Conservation (phyloP, 2,329 filamentous ascomycete species). For the Grosmannia serpens region DNA sequence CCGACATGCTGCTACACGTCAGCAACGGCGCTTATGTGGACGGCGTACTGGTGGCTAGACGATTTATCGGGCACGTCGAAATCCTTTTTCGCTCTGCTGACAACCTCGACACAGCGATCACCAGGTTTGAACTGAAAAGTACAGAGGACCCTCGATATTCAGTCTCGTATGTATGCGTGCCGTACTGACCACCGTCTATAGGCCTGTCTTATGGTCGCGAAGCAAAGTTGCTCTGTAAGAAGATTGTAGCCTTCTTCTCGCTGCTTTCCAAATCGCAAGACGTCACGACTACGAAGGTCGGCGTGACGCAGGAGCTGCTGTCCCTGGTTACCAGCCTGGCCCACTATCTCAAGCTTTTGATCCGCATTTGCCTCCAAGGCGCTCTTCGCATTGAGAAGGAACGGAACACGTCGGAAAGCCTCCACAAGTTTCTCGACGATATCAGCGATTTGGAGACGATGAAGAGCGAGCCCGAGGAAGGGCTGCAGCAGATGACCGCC, state of each 20-base stretch:
- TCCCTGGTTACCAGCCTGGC: slow-evolving; percentile 91
- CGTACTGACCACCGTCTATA: slow-evolving; percentile 21
- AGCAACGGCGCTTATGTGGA: slow-evolving; percentile 96
- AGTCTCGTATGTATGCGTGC: neutral
- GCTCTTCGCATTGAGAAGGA: slow-evolving; percentile 86
- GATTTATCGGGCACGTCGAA: slow-evolving; percentile 93
- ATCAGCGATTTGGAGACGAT: slow-evolving; percentile 72
- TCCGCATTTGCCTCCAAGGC: slow-evolving; percentile 91
- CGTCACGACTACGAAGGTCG: slow-evolving; percentile 76
- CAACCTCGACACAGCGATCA: slow-evolving; percentile 64
- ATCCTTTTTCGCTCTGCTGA: slow-evolving; percentile 85
- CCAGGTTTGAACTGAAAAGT: slow-evolving; percentile 63
- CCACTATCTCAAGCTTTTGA: slow-evolving; percentile 94
- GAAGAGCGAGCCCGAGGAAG: slow-evolving; percentile 50
- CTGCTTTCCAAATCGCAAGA: slow-evolving; percentile 91
- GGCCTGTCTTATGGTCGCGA: slow-evolving; percentile 87
- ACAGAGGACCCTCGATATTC: slow-evolving; percentile 19
- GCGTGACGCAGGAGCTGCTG: slow-evolving; percentile 96
- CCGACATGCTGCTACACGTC: slow-evolving; percentile 96
- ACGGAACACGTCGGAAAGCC: slow-evolving; percentile 57
- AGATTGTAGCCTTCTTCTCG: slow-evolving; percentile 96
- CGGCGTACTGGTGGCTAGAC: slow-evolving; percentile 86
- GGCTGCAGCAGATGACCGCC: slow-evolving; percentile 46
- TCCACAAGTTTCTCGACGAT: slow-evolving; percentile 75
- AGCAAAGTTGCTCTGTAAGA: slow-evolving; percentile 98